Base-by-base conservation (phyloP, 1,284 basidiomycete genomes). In the Ganoderma multipileum region DNA sequence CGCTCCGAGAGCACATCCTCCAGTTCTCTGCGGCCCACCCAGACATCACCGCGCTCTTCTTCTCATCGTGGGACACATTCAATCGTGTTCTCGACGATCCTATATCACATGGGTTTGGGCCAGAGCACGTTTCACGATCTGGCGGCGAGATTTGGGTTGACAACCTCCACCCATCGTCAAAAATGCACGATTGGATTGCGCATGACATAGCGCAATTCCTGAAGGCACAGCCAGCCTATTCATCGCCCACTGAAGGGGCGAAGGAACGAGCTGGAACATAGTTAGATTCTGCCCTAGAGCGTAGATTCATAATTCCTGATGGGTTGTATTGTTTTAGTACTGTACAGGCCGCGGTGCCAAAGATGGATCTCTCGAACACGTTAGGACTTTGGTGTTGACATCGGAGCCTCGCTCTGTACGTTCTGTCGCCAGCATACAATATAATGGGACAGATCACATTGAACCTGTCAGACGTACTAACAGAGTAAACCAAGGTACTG, bases 71-170 rank as follows among this genome's bases (percentile, higher is more conserved):
- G 72, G 79, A 80, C 3, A 78, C 81, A 0, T 87, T 89, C 75
- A 81, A 77, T n/a, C 78, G 77, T 18, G 75, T 89, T 3, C 76
- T 89, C 47, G 82, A 87, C 68, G 74, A 86, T 61, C 85, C 85
- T 1, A 73, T 69, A 4, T 73, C 75, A 0, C 81, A 84, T 68
- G 85, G 84, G 0, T 86, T 89, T 67, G 59, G 74, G 2, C 70
- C 70, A 80, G 86, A 73, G 58, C 77, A 61, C 59, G 77, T 30
- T 76, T 75, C 71, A 20, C 70, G 50, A 76, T 76, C 62, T 9
- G 71, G 64, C 0, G 83, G 85, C n/a, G 73, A 74, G 0, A 82
- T 90, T 16, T 90, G 88, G 88, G 72, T 81, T n/a, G 88, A 89
- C 64, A 67, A 75, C 36, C 47, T 80, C 26, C 79, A 79, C 63